Evolutionary conservation across 2,329 filamentous ascomycete species (phyloP), one percentile per base, ranked within the genome.

Genomic region (Colletotrichum lentis): DNA sequence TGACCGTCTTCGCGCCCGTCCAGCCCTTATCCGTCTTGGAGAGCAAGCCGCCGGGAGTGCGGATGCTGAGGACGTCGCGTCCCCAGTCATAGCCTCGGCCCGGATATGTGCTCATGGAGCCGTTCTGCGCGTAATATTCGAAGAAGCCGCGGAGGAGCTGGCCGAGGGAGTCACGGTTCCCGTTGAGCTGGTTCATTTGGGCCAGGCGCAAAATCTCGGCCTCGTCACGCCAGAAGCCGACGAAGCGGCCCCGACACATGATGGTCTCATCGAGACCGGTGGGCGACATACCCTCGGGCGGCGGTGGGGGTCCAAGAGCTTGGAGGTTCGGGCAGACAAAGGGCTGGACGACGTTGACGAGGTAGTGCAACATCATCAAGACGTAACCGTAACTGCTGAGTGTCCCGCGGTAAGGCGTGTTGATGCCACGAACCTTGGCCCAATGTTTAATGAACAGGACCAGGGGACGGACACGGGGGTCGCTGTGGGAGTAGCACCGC

Each of bases 351-450:
- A 97, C 78, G 73, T 97, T 97, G 74, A 96, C 88, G 35, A 97
- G 86, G 75, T 95, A 97, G 78, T 97, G 94, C 18, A 97, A 82
- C 5, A 96, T 89, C 94, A 97, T 97, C 46, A 97, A 81, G 5
- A 96, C 93, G 78, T 95, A 97, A 57, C 94, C 94, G 74, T 97
- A 97, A 72, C 92, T 95, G 60, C 91, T 94, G 20, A 97, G 82
- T 0, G 93, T 96, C 49, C 94, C 94, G 44, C 90, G 90, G 75
- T 96, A 96, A 2, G 92, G 89, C 49, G 90, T 92, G 78, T 97
- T 97, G 80, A 97, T 94, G 70, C 89, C 91, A 54, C 94, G 89
- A 35, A 85, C 84, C 77, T 96, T 96, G 31, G 93, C 93, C 94
- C 94, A 97, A 70, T 93, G 87, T 78, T 97, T 97, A 75, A 97